Base-by-base conservation (phyloP, 257 asterid species). In the Nicotiana attenuata region DNA sequence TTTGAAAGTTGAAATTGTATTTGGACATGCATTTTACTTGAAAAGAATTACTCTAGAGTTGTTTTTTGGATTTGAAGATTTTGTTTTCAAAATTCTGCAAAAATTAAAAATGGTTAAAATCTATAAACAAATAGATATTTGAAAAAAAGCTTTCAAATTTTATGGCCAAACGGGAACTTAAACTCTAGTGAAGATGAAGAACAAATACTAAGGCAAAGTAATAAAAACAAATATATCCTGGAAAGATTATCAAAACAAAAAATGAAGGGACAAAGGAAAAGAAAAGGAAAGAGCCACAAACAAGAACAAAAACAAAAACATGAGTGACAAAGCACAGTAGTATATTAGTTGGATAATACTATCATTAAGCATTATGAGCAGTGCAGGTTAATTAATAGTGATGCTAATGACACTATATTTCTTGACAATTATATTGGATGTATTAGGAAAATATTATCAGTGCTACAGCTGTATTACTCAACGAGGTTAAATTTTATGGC, bases 391-490 rank as follows among this genome's bases (percentile, higher is more conserved):
- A 45, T 71, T 13, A 45, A 22, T 71, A n/a, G 61, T 22, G 60
- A 38, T 56, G 63, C 24, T 56, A 56, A n/a, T 56, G 22, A 56
- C 63, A 17, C 63, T 56, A 3, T 29, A 29, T 29, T 29, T 56
- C 63, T 56, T 19, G 22, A 17, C 63, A 19, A 56, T 45, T 47
- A 73, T 47, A 73, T 52, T 13, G 47, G 47, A 13, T 52, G 56
- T 13, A 73, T 47, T 73, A 73, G 78, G 78, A 73, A 73, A 73
- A 47, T 73, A 22, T 47, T 24, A 73, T 71, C 45, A 71, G 33
- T 45, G 78, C 35, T 33, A 71, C 78, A 71, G 38, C 78, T 71
- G 78, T 71, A 45, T 14, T 71, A 69, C 52, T 41, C 59, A 69
- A 69, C 78, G 16, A 45, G 60, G 60, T 45, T 71, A 22, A 71